phyloP scores from a whole-genome alignment of 2,329 filamentous ascomycete species.

The Fusarium poae region DNA sequence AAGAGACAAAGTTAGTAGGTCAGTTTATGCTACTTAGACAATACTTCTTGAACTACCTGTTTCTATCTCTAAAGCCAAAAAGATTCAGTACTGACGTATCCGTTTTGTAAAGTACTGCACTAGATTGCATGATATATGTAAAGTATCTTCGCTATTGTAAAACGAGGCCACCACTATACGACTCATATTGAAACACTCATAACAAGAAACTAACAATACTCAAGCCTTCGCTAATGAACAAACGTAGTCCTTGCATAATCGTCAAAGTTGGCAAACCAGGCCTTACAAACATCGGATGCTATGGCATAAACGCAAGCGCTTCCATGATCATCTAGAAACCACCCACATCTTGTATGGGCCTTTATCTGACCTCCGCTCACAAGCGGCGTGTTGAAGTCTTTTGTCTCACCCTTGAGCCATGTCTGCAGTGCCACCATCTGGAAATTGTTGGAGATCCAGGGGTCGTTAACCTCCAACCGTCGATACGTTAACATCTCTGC shows the following conservation, averaged over 20 bases:
- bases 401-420: neutral
- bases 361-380: neutral
- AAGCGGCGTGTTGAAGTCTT: neutral
- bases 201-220: too few species aligned
- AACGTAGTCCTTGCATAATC: neutral
- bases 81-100: too few species aligned
- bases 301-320: neutral
- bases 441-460: neutral
- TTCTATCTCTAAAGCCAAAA: too few species aligned
- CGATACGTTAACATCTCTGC: neutral
- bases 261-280: neutral
- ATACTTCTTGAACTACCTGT: too few species aligned
- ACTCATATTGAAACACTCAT: too few species aligned
- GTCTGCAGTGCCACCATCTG: neutral
- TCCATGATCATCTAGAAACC: neutral
- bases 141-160: too few species aligned
- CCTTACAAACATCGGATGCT: neutral
- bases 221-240: too few species aligned
- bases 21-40: neutral
- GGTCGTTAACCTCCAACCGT: neutral
- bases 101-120: too few species aligned
- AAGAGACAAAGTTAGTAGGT: too few species aligned
- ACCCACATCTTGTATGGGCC: neutral
- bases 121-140: too few species aligned
- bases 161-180: too few species aligned